phyloP scores from a whole-genome alignment of 495 filamentous ascomycete genomes.

The Acidiella bohemica region DNA sequence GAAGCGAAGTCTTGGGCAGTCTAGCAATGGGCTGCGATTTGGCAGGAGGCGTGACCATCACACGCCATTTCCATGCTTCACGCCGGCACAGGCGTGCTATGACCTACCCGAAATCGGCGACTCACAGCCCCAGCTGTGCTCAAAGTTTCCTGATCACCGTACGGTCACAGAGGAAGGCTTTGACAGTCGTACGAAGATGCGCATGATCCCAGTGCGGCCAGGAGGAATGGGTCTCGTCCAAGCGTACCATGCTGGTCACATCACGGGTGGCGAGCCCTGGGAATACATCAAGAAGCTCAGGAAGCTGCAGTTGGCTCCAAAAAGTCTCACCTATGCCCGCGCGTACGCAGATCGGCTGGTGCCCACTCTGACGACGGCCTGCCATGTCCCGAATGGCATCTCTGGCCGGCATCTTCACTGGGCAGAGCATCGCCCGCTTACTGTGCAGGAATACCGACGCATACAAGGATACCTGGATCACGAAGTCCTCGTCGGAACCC shows the following conservation, averaged over 20 bases:
- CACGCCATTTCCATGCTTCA: slow-evolving; percentile 45
- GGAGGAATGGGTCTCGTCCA: slow-evolving; percentile 22
- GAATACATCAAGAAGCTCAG: slow-evolving; percentile 15
- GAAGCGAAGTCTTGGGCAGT: slow-evolving; percentile 37
- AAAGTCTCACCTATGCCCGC: slow-evolving; percentile 36
- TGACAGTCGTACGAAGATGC: slow-evolving; percentile 22
- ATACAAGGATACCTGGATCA: slow-evolving; percentile 55
- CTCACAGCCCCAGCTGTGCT: slow-evolving; percentile 38
- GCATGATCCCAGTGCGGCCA: slow-evolving; percentile 28
- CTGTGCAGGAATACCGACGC: slow-evolving; percentile 47
- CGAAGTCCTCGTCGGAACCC: slow-evolving; percentile 48
- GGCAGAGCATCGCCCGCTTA: slow-evolving; percentile 41
- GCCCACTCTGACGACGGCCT: slow-evolving; percentile 41
- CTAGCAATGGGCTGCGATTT: slow-evolving; percentile 47
- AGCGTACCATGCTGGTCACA: slow-evolving; percentile 23
- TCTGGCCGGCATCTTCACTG: slow-evolving; percentile 44
- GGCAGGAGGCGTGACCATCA: slow-evolving; percentile 33
- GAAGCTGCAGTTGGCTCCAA: slow-evolving; percentile 11
- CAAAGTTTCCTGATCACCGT: slow-evolving; percentile 52
- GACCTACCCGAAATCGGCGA: slow-evolving; percentile 50
- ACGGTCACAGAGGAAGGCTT: slow-evolving; percentile 17
- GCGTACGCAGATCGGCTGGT: slow-evolving; percentile 39
- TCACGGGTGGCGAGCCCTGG: slow-evolving; percentile 27
- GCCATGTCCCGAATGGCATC: slow-evolving; percentile 34
- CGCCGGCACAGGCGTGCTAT: slow-evolving; percentile 35